Evolutionary conservation across 441 rosid species (phyloP).

Genomic region (Capsella rubella): DNA sequence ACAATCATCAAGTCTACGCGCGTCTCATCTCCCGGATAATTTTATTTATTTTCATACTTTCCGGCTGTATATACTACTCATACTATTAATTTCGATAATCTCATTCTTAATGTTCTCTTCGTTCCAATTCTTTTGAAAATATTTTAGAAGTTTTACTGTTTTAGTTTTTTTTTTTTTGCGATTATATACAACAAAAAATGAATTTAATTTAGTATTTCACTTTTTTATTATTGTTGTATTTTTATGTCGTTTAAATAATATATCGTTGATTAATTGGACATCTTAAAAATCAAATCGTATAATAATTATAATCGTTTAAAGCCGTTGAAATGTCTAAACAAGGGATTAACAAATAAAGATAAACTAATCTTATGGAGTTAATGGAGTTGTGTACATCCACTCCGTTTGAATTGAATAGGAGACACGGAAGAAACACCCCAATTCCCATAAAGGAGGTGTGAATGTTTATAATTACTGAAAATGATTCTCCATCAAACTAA

Average conservation of each 20-base stretch:
- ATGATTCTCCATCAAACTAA: not conserved
- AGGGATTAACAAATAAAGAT: not conserved
- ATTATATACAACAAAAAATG: not conserved
- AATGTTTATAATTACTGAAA: not conserved
- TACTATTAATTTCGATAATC: not conserved
- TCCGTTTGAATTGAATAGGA: not conserved
- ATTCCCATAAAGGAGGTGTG: not conserved
- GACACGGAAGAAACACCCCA: not conserved
- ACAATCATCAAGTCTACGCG: conserved; percentile 27
- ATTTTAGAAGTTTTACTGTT: not conserved
- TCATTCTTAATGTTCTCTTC: not conserved
- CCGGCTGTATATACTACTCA: not conserved
- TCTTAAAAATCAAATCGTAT: no score
- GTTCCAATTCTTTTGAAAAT: not conserved
- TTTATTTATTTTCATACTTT: conserved; percentile 28
- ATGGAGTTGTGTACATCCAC: not conserved
- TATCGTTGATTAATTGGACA: not conserved
- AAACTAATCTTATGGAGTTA: not conserved
- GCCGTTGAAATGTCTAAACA: not conserved
- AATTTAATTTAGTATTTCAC: not conserved
- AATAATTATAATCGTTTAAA: not conserved
- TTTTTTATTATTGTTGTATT: not conserved
- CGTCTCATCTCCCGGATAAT: conserved; percentile 30
- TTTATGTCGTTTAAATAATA: no score
- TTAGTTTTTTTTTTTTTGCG: not conserved